Conservation (phyloP, 1,139 yeast species). For the Yamadazyma friedrichii region DNA sequence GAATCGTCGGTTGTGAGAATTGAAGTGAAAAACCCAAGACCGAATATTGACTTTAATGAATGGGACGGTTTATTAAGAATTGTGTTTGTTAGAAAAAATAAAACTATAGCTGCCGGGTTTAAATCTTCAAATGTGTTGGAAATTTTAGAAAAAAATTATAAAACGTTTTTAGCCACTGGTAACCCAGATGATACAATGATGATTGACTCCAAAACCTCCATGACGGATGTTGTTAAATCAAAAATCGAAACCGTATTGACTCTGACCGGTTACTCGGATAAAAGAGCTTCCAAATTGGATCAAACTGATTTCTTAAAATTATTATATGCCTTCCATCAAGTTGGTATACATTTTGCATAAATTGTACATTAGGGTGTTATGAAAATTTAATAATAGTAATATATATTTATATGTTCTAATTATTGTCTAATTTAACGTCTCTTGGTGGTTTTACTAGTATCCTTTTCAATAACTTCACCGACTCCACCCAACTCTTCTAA, state of each 20-base stretch:
- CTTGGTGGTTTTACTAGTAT: conserved; percentile 45
- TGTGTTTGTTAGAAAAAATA: conserved; percentile 88
- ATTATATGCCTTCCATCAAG: conserved; percentile 92
- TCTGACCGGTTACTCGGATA: conserved; percentile 77
- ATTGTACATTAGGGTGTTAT: conserved; percentile 3
- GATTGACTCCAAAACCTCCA: conserved; percentile 47
- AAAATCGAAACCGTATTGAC: conserved; percentile 66
- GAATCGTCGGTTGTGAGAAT: conserved; percentile 94
- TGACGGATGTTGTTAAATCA: conserved; percentile 49
- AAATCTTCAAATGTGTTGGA: conserved; percentile 80
- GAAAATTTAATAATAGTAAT: conserved; percentile 16
- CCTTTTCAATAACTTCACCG: conserved; percentile 84
- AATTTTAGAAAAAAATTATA: conserved; percentile 85
- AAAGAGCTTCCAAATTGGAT: conserved; percentile 92
- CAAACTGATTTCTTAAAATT: conserved; percentile 89
- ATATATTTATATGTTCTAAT: conserved; percentile 16
- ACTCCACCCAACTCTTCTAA: conserved; percentile 91
- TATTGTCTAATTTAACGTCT: conserved; percentile 32
- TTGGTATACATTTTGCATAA: conserved; percentile 93
- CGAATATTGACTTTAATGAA: conserved; percentile 86
- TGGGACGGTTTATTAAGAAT: conserved; percentile 96
- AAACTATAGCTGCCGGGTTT: conserved; percentile 91
- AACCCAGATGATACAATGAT: conserved; percentile 55
- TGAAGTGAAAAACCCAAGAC: conserved; percentile 89
- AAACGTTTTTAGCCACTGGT: conserved; percentile 66